Conservation (phyloP, 2,329 filamentous ascomycete genomes). For the Diaporthe humulicola region DNA sequence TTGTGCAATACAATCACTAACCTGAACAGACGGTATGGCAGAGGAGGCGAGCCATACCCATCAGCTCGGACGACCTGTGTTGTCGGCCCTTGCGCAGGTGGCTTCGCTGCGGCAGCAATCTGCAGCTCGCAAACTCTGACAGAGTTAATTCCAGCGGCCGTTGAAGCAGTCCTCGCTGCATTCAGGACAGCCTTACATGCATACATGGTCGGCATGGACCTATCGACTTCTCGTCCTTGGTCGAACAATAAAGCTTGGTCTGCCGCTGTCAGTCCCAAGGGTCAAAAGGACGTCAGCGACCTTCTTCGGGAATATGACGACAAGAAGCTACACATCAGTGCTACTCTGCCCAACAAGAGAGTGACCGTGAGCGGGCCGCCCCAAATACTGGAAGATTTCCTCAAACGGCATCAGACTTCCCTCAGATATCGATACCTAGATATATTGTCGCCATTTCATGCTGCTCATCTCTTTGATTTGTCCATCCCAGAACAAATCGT, state of each 20-base stretch:
- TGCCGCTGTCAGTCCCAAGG: conserved; percentile 65
- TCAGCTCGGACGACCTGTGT: conserved; percentile 18
- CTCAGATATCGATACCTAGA: conserved; percentile 14
- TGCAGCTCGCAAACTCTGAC: conserved; percentile 73
- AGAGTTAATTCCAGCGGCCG: conserved; percentile 71
- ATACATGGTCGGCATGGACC: conserved; percentile 60
- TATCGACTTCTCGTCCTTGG: conserved; percentile 54
- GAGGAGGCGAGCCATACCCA: conserved; percentile 9
- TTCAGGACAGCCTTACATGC: conserved; percentile 73
- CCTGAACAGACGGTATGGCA: not conserved
- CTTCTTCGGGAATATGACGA: not conserved
- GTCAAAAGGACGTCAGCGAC: conserved; percentile 56
- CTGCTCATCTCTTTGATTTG: not conserved
- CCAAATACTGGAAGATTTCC: not conserved
- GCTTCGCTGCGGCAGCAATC: conserved; percentile 75
- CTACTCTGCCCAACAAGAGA: conserved; percentile 6
- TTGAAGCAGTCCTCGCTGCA: conserved; percentile 75
- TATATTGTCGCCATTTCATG: conserved; percentile 14
- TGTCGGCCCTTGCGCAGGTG: conserved; percentile 75
- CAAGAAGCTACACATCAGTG: conserved; percentile 4
- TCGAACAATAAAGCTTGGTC: conserved; percentile 76
- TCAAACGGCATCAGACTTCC: not conserved
- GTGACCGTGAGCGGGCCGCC: not conserved
- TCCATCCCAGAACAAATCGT: not conserved
- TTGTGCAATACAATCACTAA: not conserved